Conservation (phyloP, 306 rosid species). For the Gillenia trifoliata region DNA sequence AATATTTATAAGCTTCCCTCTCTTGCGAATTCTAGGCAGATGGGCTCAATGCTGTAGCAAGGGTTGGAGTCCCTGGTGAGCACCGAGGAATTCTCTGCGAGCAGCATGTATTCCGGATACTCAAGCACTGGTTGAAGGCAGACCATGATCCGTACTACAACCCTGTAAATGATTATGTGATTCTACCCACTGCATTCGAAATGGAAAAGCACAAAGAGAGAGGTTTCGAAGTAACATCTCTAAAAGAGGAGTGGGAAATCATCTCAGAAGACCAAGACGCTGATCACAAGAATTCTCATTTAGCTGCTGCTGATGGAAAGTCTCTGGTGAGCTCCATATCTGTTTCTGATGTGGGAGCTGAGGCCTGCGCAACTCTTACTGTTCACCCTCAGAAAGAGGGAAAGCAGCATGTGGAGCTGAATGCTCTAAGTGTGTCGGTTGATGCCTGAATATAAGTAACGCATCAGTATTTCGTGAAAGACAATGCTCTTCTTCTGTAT, state of each 20-base stretch:
- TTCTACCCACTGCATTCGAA: slow-evolving; percentile 79
- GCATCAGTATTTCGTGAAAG: neutral
- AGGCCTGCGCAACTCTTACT: slow-evolving; percentile 49
- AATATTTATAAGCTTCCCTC: neutral
- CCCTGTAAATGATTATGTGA: slow-evolving; percentile 89
- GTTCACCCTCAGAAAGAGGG: slow-evolving; percentile 59
- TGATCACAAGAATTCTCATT: neutral
- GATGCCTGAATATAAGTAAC: slow-evolving; percentile 40
- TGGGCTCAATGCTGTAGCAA: slow-evolving; percentile 83
- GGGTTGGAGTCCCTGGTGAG: slow-evolving; percentile 90
- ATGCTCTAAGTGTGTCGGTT: slow-evolving; percentile 64
- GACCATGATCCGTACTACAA: slow-evolving; percentile 89
- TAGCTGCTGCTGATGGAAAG: slow-evolving; percentile 24
- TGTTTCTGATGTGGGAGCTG: slow-evolving; percentile 45
- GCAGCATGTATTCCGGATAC: slow-evolving; percentile 77
- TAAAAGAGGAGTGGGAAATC: slow-evolving; percentile 95
- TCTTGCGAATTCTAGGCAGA: slow-evolving; percentile 58
- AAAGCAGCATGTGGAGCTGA: slow-evolving; percentile 62
- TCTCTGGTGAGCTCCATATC: slow-evolving; percentile 48
- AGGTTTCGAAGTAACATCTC: slow-evolving; percentile 63
- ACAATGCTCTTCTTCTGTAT: neutral
- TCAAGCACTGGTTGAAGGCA: slow-evolving; percentile 90
- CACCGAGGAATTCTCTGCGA: slow-evolving; percentile 83
- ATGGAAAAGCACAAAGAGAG: slow-evolving; percentile 52
- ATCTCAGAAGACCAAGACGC: slow-evolving; percentile 46